These are phyloP conservation scores for Fusarium dlaminii DNA, from an alignment of 2,329 filamentous ascomycete genomes.

Conservation along the genomic window DNA sequence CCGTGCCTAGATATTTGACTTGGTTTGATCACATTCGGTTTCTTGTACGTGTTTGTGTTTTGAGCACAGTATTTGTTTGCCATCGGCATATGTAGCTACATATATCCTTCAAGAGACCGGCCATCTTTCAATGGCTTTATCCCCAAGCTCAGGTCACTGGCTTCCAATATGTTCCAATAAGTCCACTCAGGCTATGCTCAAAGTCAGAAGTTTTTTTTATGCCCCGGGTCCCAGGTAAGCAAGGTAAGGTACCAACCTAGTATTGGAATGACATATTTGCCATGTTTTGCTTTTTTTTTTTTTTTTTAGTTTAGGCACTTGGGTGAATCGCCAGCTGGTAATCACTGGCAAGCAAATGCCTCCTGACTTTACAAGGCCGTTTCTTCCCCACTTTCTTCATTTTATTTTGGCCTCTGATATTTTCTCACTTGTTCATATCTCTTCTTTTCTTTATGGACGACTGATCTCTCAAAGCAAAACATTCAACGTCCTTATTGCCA, in stretches of 20 bases:
- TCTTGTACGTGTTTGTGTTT: background rate
- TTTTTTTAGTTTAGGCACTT: background rate
- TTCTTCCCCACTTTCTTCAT: background rate
- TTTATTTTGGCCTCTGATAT: background rate
- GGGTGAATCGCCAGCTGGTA: background rate
- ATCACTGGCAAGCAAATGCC: background rate
- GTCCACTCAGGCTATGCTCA: background rate
- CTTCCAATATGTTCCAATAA: background rate
- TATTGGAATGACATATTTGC: background rate
- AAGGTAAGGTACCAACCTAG: background rate
- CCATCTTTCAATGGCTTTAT: background rate
- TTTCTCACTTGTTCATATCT: background rate
- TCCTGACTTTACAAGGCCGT: background rate
- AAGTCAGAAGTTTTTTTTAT: background rate
- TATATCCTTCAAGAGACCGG: background rate
- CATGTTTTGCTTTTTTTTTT: too few relatives aligned
- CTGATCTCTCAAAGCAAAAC: background rate
- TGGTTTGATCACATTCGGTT: slow-evolving; percentile 8
- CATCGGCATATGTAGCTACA: background rate
- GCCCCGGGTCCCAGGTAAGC: background rate
- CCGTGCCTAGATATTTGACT: slow-evolving; percentile 6
- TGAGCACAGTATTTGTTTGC: background rate
- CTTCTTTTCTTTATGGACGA: background rate
- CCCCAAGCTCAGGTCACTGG: background rate
- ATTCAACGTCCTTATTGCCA: background rate